Conservation (phyloP, 108 stramenopile genomes). For the Poteriospumella lacustris region DNA sequence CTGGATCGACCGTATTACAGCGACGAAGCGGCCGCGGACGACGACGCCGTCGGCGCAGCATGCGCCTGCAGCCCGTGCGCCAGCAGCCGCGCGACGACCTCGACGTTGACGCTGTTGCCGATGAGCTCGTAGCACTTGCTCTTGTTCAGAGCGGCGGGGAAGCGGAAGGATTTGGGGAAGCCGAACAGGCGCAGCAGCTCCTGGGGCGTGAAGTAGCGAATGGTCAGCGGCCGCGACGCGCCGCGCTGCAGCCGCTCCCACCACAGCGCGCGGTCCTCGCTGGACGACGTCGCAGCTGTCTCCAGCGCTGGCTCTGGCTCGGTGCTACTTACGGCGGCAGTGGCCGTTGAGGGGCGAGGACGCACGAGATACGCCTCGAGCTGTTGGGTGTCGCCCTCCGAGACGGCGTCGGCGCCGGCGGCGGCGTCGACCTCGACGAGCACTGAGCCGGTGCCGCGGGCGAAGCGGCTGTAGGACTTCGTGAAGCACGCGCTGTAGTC, state of each 20-base stretch:
- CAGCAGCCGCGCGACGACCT: conserved; percentile 15
- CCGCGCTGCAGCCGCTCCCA: conserved; percentile 17
- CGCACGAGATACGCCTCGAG: too few species aligned
- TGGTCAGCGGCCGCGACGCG: not conserved
- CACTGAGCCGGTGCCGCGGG: conserved; percentile 75
- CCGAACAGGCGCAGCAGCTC: conserved; percentile 28
- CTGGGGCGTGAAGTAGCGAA: conserved; percentile 33
- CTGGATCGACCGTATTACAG: too few species aligned
- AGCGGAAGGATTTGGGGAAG: conserved; percentile 25
- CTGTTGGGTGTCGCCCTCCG: not conserved
- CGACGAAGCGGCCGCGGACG: too few species aligned
- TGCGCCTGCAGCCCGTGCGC: too few species aligned
- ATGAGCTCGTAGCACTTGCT: conserved; percentile 21
- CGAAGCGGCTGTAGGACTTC: conserved; percentile 69
- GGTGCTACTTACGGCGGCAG: not conserved
- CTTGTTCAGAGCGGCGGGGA: not conserved
- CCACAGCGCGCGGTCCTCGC: not conserved
- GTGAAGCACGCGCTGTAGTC: conserved; percentile 68
- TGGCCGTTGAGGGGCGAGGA: too few species aligned
- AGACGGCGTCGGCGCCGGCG: not conserved
- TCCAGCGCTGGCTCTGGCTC: not conserved
- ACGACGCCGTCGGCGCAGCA: too few species aligned
- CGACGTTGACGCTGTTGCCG: conserved; percentile 32
- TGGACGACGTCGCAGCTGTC: not conserved
- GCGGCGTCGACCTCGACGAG: conserved; percentile 49